Base-by-base conservation (phyloP, 495 filamentous ascomycete species). In the Hypomontagnella monticulosa region DNA sequence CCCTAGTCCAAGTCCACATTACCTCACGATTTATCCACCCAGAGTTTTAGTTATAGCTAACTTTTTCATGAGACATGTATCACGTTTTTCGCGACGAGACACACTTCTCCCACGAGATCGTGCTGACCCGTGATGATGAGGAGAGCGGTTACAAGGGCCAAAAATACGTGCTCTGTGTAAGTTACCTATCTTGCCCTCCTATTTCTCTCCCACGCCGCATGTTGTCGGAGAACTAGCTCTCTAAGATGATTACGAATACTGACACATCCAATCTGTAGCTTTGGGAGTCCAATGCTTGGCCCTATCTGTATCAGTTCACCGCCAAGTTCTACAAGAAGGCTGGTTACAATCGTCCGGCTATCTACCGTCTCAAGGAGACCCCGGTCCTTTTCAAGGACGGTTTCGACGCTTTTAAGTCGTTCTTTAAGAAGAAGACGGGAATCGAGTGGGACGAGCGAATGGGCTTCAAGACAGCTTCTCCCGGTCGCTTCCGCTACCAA, bases 381-480 rank as follows among this genome's bases (percentile, higher is more conserved):
- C 46, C 66, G 0, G 73, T 74, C 4, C 5, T 23, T 4, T 73
- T 80, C 42, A 15, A 51, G 7, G 36, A 42, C 12, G 85, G 84
- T 5, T 75, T 83, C 23, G 63, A 20, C 0, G 70, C 69, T 0
- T 90, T 91, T 69, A 75, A 78, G 63, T n/a, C 43, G 0, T 86
- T 87, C 65, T 92, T 91, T 74, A 58, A 72, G 10, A 63, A 73
- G 2, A 83, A 87, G 67, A 85, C 85, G 0, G 82, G 84, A 1
- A 75, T 81, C 9, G 54, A 72, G 6, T 92, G 88, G 89, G 77
- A 83, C 0, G 59, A 85, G 27, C 78, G 86, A 3, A 57, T 81
- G 41, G 48, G 43, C 55, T n/a, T n/a, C 11, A 63, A 54, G 32
- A 50, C 41, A n/a, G 40, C 40, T 14, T 41, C 34, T 11, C 15